Conservation (phyloP, 805 yeast genomes). For the Alloascoidea africana region DNA sequence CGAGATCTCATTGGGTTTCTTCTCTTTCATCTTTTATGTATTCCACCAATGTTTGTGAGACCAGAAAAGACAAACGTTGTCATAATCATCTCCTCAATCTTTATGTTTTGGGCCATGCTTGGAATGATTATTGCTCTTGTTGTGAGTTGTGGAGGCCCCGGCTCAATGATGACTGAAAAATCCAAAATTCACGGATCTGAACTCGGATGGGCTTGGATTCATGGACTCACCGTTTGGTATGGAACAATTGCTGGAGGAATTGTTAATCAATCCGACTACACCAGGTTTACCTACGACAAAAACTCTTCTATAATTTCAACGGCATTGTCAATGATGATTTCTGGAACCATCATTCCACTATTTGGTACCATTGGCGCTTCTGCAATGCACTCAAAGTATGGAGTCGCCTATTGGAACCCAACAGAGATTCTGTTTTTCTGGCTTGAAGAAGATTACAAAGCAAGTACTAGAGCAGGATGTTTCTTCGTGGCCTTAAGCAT, state of each 20-base stretch:
- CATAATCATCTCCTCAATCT: constrained; percentile 20
- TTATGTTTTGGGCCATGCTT: constrained; percentile 19
- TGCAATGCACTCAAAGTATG: constrained; percentile 24
- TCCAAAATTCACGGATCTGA: constrained; percentile 15
- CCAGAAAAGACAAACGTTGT: constrained; percentile 17
- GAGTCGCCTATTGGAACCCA: constrained; percentile 31
- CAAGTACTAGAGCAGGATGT: constrained; percentile 30
- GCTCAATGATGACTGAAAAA: constrained; percentile 9
- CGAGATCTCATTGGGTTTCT: no score
- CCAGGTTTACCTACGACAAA: no score
- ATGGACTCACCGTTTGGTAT: constrained; percentile 23
- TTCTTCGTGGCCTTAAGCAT: constrained; percentile 25
- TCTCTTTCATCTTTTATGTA: constrained; percentile 27
- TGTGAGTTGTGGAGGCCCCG: constrained; percentile 9
- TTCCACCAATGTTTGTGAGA: constrained; percentile 21
- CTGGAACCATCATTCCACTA: constrained; percentile 28
- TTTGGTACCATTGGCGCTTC: constrained; percentile 31
- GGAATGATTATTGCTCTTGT: constrained; percentile 11
- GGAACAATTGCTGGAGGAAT: constrained; percentile 25
- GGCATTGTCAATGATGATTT: constrained; percentile 21
- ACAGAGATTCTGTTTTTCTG: constrained; percentile 23
- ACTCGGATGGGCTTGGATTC: constrained; percentile 25
- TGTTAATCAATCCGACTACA: constrained; percentile 26
- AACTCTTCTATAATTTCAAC: no score
- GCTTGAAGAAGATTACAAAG: constrained; percentile 21